Evolutionary conservation across 495 filamentous ascomycete genomes (phyloP).

Genomic region (Penicillium roqueforti): DNA sequence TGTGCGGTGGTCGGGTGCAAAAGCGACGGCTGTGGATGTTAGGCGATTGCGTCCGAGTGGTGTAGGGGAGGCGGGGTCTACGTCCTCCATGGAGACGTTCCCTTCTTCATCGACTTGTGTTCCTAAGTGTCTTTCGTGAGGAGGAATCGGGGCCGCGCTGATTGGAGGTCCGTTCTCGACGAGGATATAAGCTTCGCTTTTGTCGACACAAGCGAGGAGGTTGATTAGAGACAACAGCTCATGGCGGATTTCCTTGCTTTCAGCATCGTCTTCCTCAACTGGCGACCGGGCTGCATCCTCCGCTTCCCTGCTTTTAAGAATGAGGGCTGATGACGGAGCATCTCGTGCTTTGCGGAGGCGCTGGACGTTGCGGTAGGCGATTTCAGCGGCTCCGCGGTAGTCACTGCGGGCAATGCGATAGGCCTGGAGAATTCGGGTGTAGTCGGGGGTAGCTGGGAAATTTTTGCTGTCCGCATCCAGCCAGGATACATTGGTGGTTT

Average conservation of each 20-base stretch:
- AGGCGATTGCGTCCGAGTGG: constrained; percentile 9
- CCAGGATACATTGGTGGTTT: constrained; percentile 33
- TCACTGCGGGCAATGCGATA: constrained; percentile 81
- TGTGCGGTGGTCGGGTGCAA: constrained; percentile 15
- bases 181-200: constrained; percentile 70
- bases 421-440: constrained; percentile 80
- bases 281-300: constrained; percentile 50
- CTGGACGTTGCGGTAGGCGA: constrained; percentile 63
- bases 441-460: constrained; percentile 41
- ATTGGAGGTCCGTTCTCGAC: constrained; percentile 41
- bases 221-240: constrained; percentile 86
- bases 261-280: constrained; percentile 52
- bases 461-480: constrained; percentile 32
- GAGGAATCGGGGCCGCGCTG: constrained; percentile 2
- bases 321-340: constrained; percentile 42
- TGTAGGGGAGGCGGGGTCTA: constrained; percentile 16
- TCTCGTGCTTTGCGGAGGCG: constrained; percentile 51
- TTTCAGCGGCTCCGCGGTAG: constrained; percentile 81
- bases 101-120: constrained; percentile 39
- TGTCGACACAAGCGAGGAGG: constrained; percentile 73
- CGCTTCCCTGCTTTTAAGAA: constrained; percentile 32
- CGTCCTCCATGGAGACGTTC: constrained; percentile 43
- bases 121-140: constrained; percentile 19
- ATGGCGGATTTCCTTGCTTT: constrained; percentile 51
- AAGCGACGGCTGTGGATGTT: constrained; percentile 15